A percentile compares a stretch with the other conserved stretches of the same genome.
These are phyloP conservation scores for Trichoderma sp. DNA, from an alignment of 2,329 filamentous ascomycete genomes.

Conservation along the genomic window DNA sequence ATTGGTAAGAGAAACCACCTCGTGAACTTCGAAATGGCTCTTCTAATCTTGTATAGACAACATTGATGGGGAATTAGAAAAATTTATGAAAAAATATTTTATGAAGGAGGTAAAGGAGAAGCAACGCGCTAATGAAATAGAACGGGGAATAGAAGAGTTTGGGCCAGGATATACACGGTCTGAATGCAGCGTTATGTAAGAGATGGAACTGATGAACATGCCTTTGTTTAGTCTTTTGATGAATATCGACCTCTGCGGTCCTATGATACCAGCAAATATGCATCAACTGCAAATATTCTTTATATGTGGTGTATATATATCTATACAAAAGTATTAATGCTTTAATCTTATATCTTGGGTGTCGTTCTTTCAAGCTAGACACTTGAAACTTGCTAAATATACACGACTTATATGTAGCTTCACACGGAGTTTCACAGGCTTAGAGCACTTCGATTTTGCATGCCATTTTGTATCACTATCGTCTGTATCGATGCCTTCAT, in stretches of 20 bases:
- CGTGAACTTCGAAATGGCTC: neutral
- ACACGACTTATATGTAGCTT: neutral
- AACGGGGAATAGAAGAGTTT: slow-evolving; percentile 73
- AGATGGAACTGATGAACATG: neutral
- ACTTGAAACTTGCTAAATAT: neutral
- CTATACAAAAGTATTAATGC: neutral
- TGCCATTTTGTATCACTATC: neutral
- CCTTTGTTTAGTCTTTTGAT: neutral
- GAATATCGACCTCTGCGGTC: neutral
- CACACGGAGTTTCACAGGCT: neutral
- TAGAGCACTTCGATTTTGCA: neutral
- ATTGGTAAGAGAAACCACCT: slow-evolving; percentile 51
- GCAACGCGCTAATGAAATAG: slow-evolving; percentile 71
- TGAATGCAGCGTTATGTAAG: slow-evolving; percentile 50
- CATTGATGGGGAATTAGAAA: slow-evolving; percentile 69
- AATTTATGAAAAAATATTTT: slow-evolving; percentile 76
- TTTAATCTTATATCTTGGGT: neutral
- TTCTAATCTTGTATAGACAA: slow-evolving; percentile 53
- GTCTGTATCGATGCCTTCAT: neutral
- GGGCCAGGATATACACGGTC: slow-evolving; percentile 65
- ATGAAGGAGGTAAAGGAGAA: slow-evolving; percentile 70
- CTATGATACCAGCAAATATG: neutral
- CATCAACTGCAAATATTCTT: neutral
- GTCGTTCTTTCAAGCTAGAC: neutral
- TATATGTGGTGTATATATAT: neutral